Conservation (phyloP, 108 stramenopile genomes). For the Stephanodiscus minutulus region DNA sequence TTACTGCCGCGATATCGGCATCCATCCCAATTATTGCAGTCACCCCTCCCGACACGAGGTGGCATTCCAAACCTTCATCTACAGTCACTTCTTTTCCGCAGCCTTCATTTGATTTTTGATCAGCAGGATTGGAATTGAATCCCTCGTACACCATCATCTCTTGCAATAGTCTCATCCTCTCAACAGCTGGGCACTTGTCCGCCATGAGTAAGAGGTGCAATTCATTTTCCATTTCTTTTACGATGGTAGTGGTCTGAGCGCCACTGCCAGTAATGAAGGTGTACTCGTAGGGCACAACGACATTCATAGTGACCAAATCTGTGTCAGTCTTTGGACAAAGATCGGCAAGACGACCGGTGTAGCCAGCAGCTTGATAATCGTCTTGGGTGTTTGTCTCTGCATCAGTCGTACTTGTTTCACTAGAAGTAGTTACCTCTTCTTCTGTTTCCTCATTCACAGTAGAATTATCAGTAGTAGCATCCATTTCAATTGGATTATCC, state of each 20-base stretch:
- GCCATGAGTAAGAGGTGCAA: constrained; percentile 16
- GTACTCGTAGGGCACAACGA: constrained; percentile 4
- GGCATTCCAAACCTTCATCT: constrained; percentile 16
- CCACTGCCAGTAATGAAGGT: constrained; percentile 1
- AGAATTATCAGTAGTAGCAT: not conserved
- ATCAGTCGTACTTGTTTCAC: not conserved
- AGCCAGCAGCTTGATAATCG: not conserved
- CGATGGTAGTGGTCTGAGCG: not conserved
- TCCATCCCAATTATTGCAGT: constrained; percentile 10
- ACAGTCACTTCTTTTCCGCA: constrained; percentile 8
- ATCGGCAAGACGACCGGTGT: not conserved
- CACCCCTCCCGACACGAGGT: constrained; percentile 22
- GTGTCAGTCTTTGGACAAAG: not conserved
- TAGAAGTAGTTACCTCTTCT: not conserved
- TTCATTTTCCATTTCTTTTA: constrained; percentile 15
- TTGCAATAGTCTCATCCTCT: constrained; percentile 3
- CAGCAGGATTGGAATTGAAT: constrained; percentile 41
- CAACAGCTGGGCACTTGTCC: constrained; percentile 10
- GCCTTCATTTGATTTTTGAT: constrained; percentile 17
- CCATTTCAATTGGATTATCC: not conserved
- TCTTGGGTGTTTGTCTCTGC: not conserved
- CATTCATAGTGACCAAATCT: not conserved
- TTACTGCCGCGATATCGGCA: constrained; percentile 7
- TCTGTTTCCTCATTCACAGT: not conserved
- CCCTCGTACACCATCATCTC: constrained; percentile 14